Base-by-base conservation (phyloP, 2,329 filamentous ascomycete species). In the Fusarium graminum region DNA sequence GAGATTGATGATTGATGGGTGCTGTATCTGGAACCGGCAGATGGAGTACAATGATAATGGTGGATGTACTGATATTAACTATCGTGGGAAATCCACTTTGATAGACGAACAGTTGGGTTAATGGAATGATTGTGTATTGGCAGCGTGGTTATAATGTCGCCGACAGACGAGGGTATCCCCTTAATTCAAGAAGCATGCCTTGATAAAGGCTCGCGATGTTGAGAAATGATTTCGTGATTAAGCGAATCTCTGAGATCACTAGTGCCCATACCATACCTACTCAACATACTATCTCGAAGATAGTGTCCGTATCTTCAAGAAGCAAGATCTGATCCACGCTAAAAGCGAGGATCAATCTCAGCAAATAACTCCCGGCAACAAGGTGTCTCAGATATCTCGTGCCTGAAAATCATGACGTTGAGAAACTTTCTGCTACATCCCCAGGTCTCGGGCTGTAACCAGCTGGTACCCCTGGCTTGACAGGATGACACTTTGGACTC, bases 391-490 rank as follows among this genome's bases (percentile, higher is more conserved):
- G 38, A 50, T 41, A 54, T 59, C 42, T 54, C 16, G 63, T 67
- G 59, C 63, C 57, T 66, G 62, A 55, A 63, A 30, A 34, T 45
- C 59, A 63, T 56, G 59, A 50, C 59, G 45, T 67, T 59, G 54
- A 45, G 64, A 67, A 68, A 65, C 44, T 36, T 59, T 64, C 53
- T 64, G 60, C 44, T 60, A 65, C 61, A 17, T 36, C 43, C 45
- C 32, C 40, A 19, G 51, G 60, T 60, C 51, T 52, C 57, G 59
- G 54, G 39, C 54, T 62, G 69, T 52, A 62, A 59, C 65, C 49
- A 59, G 57, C 56, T 69, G 52, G 45, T 42, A 46, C 49, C 67
- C 70, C 68, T 69, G 50, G 47, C 32, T 40, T 60, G 44, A 50
- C 49, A 36, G 34, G n/a, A n/a, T 36, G 34, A n/a, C 34, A 36